Base-by-base conservation (phyloP, 1,284 basidiomycete species). In the Heliocybe sulcata region DNA sequence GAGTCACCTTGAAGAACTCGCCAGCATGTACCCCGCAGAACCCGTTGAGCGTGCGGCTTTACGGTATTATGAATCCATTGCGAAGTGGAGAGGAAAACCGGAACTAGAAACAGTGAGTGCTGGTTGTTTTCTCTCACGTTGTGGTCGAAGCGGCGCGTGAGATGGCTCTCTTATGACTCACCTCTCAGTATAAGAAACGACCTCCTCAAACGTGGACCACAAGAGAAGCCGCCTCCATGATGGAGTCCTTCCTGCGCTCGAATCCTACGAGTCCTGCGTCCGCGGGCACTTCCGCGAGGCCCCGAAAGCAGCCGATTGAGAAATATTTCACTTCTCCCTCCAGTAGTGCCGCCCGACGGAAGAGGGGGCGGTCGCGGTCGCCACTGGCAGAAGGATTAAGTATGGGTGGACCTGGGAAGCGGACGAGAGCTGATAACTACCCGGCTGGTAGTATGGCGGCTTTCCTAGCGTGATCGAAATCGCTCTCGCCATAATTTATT, bases 11-110 rank as follows among this genome's bases (percentile, higher is more conserved):
- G 86, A 90, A 63, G 82, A 87, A 62, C 72, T 92, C 3, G 85
- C 87, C 1, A 85, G 83, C 79, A 81, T 82, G 60, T 92, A 84
- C 65, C 87, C 90, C 27, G 83, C 84, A 0, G 88, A 92, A 61
- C 83, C 85, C n/a, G 78, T 90, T 22, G 89, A 92, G 62, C 78
- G 87, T 22, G 84, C 86, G 22, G 81, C 85, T 0, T 74, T 90
- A 2, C 72, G 87, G 52, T 92, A 89, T 63, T 90, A 85, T 61
- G 90, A 92, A 64, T 86, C 86, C 23, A 76, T 91, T 48, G 81
- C 85, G 1, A 79, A 78, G 53, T 92, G 90, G 89, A 73, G 87
- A 59, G 90, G 89, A 3, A 87, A 85, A 62, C 89, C 89, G 23
- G 88, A 91, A 60, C 74, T 92, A 9, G 87, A 90, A 68, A 87